A percentile compares a stretch with the other conserved stretches of the same genome.
Evolutionary conservation across 768 basidiomycete genomes (phyloP).

Genomic region (Psilocybe cyanescens): DNA sequence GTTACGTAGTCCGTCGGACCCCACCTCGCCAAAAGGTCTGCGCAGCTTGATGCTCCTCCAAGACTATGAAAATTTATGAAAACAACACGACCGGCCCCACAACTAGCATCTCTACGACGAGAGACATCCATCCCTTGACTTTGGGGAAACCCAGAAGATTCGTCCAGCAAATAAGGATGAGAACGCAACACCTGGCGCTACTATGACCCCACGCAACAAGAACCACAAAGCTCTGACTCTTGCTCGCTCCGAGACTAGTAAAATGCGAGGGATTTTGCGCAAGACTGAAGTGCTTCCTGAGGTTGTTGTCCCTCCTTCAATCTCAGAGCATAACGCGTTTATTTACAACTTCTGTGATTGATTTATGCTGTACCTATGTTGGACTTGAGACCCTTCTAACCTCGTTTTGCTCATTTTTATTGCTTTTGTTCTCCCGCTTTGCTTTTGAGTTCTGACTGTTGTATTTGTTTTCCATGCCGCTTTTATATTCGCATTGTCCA

Average conservation of each 20-base stretch:
- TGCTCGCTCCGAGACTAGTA: slow-evolving; percentile 64
- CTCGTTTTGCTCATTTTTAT: slow-evolving; percentile 11
- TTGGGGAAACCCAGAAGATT: slow-evolving; percentile 57
- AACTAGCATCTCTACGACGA: slow-evolving; percentile 21
- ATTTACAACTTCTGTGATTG: slow-evolving; percentile 48
- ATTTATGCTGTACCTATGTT: slow-evolving; percentile 24
- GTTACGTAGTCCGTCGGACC: slow-evolving; percentile 45
- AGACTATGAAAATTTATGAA: slow-evolving; percentile 41
- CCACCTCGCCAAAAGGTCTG: slow-evolving; percentile 51
- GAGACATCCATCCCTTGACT: slow-evolving; percentile 56
- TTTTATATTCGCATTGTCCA: slow-evolving; percentile 13
- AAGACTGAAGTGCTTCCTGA: slow-evolving; percentile 60
- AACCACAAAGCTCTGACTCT: slow-evolving; percentile 64
- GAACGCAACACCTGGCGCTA: slow-evolving; percentile 40
- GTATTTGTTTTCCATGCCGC: slow-evolving; percentile 17
- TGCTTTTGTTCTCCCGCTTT: slow-evolving; percentile 18
- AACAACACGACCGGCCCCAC: slow-evolving; percentile 41
- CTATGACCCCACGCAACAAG: slow-evolving; percentile 35
- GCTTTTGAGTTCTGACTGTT: slow-evolving; percentile 10
- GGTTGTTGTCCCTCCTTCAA: slow-evolving; percentile 66
- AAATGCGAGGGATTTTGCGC: slow-evolving; percentile 59
- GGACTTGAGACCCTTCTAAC: slow-evolving; percentile 1
- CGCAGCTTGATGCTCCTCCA: slow-evolving; percentile 67
- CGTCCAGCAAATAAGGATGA: slow-evolving; percentile 37
- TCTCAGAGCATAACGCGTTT: slow-evolving; percentile 45